Evolutionary conservation across 2,329 filamentous ascomycete species (phyloP).

Genomic region (Pseudopithomyces chartarum): DNA sequence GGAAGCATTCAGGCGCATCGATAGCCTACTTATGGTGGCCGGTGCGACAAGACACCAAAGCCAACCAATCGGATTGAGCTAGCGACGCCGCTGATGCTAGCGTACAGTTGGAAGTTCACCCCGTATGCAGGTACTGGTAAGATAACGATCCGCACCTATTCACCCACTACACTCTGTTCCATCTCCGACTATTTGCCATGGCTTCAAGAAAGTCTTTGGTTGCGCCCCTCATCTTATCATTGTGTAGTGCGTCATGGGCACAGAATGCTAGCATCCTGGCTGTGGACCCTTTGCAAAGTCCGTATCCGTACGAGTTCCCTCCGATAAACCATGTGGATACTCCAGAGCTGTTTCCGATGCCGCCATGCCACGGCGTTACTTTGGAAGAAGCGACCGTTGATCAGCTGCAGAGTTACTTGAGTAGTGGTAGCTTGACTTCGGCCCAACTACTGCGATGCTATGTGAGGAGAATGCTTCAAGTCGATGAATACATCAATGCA

Average conservation of each 20-base stretch:
- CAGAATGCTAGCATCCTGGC: conserved; percentile 15
- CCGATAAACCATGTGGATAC: conserved; percentile 29
- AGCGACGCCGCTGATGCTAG: too few relatives aligned
- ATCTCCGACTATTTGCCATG: background rate
- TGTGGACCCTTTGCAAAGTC: conserved; percentile 27
- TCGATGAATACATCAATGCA: conserved; percentile 66
- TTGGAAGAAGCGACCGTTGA: conserved; percentile 74
- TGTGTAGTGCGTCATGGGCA: conserved; percentile 10
- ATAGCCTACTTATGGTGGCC: too few relatives aligned
- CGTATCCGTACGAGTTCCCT: conserved; percentile 46
- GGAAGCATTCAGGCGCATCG: too few relatives aligned
- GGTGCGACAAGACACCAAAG: too few relatives aligned
- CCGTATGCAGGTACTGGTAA: background rate
- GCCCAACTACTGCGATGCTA: conserved; percentile 44
- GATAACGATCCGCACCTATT: background rate
- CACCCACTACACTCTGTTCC: background rate
- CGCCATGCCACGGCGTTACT: conserved; percentile 61
- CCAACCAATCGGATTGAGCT: too few relatives aligned
- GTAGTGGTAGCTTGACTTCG: conserved; percentile 44
- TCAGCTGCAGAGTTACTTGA: conserved; percentile 65
- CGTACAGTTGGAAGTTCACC: background rate
- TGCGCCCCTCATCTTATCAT: background rate
- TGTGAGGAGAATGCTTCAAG: conserved; percentile 64
- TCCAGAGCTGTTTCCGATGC: conserved; percentile 64
- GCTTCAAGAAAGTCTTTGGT: background rate